phyloP scores from a whole-genome alignment of 306 rosid species.

The Sophora flavescens region DNA sequence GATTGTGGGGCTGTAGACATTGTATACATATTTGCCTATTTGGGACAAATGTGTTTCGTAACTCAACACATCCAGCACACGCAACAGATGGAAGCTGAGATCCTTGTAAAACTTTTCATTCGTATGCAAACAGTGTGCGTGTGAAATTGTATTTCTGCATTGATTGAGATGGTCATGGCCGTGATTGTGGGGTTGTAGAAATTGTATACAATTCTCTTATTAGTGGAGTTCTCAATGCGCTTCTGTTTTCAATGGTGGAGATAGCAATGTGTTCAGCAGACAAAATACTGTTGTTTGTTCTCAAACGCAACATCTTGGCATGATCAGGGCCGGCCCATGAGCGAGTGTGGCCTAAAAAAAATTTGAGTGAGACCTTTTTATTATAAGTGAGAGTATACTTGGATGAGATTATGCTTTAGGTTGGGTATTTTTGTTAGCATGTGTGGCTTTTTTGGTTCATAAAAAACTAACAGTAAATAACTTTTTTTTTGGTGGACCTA shows the following conservation, averaged over 20 bases:
- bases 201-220: constrained; percentile 9
- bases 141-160: constrained; percentile 8
- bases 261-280: not conserved
- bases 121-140: not conserved
- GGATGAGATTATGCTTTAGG: no score
- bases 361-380: no score
- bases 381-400: no score
- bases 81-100: constrained; percentile 20
- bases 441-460: no score
- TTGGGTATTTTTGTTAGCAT: no score
- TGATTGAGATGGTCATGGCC: constrained; percentile 8
- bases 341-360: no score
- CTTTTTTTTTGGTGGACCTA: no score
- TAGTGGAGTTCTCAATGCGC: constrained; percentile 4
- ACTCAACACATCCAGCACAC: not conserved
- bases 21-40: not conserved
- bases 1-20: constrained; percentile 24
- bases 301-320: not conserved
- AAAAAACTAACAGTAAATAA: no score
- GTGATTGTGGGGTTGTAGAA: constrained; percentile 21
- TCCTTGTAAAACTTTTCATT: constrained; percentile 27
- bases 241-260: not conserved
- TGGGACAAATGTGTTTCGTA: constrained; percentile 10
- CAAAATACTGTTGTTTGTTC: not conserved
- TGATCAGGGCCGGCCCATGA: no score